A percentile compares a stretch with the other conserved stretches of the same genome.
Evolutionary conservation across 306 rosid species (phyloP).

Genomic region (Inga leiocalycina): DNA sequence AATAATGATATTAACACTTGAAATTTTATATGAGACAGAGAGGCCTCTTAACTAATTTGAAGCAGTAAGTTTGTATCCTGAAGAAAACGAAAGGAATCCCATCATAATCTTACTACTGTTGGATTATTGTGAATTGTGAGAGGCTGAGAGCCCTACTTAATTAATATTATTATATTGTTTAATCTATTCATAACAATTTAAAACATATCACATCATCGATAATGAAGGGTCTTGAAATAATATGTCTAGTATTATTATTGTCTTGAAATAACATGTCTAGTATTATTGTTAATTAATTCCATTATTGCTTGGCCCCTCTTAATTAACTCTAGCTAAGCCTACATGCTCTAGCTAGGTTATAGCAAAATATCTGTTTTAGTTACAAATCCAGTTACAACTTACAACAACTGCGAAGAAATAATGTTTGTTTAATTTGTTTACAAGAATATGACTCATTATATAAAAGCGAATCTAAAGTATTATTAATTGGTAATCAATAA

Average conservation of each 20-base stretch:
- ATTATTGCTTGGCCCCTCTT: slow-evolving; percentile 20
- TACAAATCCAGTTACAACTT: background rate
- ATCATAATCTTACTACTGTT: slow-evolving; percentile 18
- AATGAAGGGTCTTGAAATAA: slow-evolving; percentile 15
- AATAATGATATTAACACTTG: slow-evolving; percentile 5
- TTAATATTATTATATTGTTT: background rate
- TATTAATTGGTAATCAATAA: too few species aligned
- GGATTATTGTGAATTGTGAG: background rate
- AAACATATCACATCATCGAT: slow-evolving; percentile 12
- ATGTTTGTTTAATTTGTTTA: background rate
- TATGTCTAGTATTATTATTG: background rate
- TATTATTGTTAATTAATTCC: background rate
- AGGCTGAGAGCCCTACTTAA: slow-evolving; percentile 15
- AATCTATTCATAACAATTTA: background rate
- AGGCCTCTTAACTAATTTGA: background rate
- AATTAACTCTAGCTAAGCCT: background rate
- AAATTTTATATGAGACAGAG: background rate
- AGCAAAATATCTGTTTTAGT: background rate
- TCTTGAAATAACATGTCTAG: too few species aligned
- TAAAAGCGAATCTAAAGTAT: background rate
- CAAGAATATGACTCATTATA: background rate
- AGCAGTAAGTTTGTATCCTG: slow-evolving; percentile 14
- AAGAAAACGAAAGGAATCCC: slow-evolving; percentile 31
- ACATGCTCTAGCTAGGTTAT: slow-evolving; percentile 1
- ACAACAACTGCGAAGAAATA: background rate